These are phyloP conservation scores for Lodderomyces metapsilosis DNA, from an alignment of 1,139 yeast genomes.

Conservation along the genomic window DNA sequence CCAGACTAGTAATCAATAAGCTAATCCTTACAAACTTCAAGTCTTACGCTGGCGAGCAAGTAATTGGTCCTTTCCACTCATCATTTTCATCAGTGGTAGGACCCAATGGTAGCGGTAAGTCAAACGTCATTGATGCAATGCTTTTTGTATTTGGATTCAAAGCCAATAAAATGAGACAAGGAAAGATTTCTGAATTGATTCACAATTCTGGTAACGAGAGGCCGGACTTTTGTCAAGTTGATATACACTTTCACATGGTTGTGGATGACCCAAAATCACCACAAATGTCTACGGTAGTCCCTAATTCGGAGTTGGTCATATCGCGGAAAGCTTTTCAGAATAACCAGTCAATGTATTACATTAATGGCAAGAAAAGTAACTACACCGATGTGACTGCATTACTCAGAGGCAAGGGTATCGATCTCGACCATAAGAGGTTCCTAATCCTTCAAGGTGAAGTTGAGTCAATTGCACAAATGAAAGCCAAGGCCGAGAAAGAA, in stretches of 20 bases:
- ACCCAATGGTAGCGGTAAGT: conserved; percentile 97
- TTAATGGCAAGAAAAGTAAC: conserved; percentile 67
- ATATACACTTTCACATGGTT: conserved; percentile 84
- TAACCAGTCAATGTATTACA: conserved; percentile 75
- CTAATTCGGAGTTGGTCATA: conserved; percentile 62
- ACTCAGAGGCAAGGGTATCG: conserved; percentile 83
- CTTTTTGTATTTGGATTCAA: conserved; percentile 96
- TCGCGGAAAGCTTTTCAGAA: conserved; percentile 77
- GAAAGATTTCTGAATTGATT: conserved; percentile 83
- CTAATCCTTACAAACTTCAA: conserved; percentile 83
- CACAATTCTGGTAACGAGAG: conserved; percentile 72
- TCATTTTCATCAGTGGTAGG: conserved; percentile 99
- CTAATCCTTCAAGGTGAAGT: conserved; percentile 97
- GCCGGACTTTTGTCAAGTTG: conserved; percentile 80
- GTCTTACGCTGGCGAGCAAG: conserved; percentile 93
- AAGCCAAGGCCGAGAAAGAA: conserved; percentile 90
- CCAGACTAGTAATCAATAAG: conserved; percentile 72
- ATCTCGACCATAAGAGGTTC: conserved; percentile 91
- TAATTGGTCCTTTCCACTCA: conserved; percentile 90
- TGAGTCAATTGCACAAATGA: conserved; percentile 98
- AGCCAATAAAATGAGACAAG: conserved; percentile 96
- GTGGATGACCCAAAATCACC: conserved; percentile 49
- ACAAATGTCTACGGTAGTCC: conserved; percentile 29
- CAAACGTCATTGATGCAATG: conserved; percentile 95
- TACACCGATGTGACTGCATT: conserved; percentile 79